These are phyloP conservation scores for Auricularia heimuer DNA, from an alignment of 768 basidiomycete genomes.

Conservation along the genomic window DNA sequence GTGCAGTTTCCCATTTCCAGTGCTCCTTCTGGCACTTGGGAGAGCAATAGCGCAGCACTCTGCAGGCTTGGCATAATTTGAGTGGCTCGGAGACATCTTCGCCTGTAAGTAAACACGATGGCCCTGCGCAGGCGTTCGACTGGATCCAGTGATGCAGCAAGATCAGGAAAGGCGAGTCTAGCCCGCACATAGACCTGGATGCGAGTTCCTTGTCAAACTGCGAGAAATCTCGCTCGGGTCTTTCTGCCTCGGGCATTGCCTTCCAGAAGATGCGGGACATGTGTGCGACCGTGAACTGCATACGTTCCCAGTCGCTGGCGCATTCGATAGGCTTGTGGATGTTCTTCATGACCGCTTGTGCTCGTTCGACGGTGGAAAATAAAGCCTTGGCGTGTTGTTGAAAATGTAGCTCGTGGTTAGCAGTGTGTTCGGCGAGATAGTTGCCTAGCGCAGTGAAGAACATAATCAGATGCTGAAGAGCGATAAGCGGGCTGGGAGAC, in stretches of 20 bases:
- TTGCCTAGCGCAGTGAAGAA: background rate
- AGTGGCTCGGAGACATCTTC: background rate
- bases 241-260: background rate
- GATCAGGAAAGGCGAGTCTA: background rate
- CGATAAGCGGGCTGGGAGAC: background rate
- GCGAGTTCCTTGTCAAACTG: background rate
- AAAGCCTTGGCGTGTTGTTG: background rate
- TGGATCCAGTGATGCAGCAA: background rate
- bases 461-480: background rate
- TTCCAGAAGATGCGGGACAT: background rate
- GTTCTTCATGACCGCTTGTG: background rate
- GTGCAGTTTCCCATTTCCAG: background rate
- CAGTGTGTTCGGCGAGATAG: background rate
- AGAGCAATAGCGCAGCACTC: background rate
- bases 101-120: background rate
- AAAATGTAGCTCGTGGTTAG: background rate
- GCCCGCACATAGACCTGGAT: background rate
- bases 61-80: background rate
- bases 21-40: background rate
- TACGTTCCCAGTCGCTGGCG: background rate
- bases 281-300: background rate
- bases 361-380: background rate
- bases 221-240: background rate
- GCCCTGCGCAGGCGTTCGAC: background rate
- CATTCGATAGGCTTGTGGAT: background rate